These are phyloP conservation scores for Tetraselmis chui DNA, from an alignment of 139 green algal genomes.

Conservation along the genomic window DNA sequence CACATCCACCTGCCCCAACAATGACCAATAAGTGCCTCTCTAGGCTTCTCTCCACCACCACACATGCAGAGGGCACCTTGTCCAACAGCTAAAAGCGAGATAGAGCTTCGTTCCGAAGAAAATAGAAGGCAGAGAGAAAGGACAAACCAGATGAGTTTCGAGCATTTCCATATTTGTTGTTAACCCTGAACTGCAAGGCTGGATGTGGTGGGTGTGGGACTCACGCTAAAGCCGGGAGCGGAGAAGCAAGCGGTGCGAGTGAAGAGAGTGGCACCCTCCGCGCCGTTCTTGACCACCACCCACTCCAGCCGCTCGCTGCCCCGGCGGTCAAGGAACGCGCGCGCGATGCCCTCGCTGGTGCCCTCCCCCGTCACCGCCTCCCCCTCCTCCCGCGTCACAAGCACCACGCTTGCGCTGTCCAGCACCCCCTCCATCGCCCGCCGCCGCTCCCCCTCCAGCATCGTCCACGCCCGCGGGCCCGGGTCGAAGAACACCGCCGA, in stretches of 20 bases:
- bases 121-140: no score
- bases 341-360: constrained; percentile 49
- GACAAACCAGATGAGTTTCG: no score
- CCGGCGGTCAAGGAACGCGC: constrained; percentile 37
- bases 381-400: constrained; percentile 85
- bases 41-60: no score
- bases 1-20: constrained; percentile 85
- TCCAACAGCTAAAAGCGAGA: no score
- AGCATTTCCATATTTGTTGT: no score
- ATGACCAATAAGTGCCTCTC: no score
- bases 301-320: constrained; percentile 30
- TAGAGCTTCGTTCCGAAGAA: no score
- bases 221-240: background rate
- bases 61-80: no score
- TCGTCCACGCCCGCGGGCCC: constrained; percentile 38
- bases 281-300: constrained; percentile 79
- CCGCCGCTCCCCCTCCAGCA: constrained; percentile 28
- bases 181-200: no score
- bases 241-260: background rate
- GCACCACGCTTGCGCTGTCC: constrained; percentile 61
- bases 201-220: no score
- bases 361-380: constrained; percentile 57
- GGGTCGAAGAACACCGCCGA: constrained; percentile 88
- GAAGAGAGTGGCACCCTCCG: constrained; percentile 49
- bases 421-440: constrained; percentile 59